Conservation (phyloP, 1,139 yeast species). For the Schwanniomyces etchellsii region DNA sequence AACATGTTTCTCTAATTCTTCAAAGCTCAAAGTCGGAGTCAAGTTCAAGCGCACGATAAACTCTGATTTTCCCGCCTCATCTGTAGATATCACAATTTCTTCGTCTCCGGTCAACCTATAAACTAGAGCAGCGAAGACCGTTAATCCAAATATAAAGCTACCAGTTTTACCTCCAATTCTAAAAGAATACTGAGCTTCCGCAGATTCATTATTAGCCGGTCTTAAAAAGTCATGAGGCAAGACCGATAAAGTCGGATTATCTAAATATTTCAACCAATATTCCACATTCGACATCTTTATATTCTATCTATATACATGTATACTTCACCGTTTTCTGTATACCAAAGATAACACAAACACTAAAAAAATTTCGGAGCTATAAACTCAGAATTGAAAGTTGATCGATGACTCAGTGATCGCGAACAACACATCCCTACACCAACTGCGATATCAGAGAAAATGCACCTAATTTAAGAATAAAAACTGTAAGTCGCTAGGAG, state of each 20-base stretch:
- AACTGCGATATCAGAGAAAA: not conserved
- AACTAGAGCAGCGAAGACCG: conserved; percentile 68
- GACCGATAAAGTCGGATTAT: conserved; percentile 78
- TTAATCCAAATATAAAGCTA: conserved; percentile 49
- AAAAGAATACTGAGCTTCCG: conserved; percentile 52
- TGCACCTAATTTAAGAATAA: conserved; percentile 63
- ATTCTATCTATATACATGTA: not conserved
- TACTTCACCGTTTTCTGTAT: conserved; percentile 1
- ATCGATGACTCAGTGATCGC: not conserved
- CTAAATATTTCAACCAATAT: conserved; percentile 66
- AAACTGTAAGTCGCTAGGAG: conserved; percentile 93
- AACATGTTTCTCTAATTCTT: conserved; percentile 44
- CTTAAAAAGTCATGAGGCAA: conserved; percentile 84
- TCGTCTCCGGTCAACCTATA: conserved; percentile 90
- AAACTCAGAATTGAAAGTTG: not conserved
- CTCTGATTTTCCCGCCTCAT: conserved; percentile 33
- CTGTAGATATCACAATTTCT: conserved; percentile 80
- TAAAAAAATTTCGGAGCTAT: conserved; percentile 1
- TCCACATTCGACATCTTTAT: conserved; percentile 14
- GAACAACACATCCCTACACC: not conserved
- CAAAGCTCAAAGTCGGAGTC: conserved; percentile 49
- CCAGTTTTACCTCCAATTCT: conserved; percentile 20
- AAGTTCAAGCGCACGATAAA: conserved; percentile 60
- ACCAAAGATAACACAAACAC: not conserved
- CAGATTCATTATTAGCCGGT: conserved; percentile 66